Base-by-base conservation (phyloP, 1,284 basidiomycete genomes). In the Mycena sp. region DNA sequence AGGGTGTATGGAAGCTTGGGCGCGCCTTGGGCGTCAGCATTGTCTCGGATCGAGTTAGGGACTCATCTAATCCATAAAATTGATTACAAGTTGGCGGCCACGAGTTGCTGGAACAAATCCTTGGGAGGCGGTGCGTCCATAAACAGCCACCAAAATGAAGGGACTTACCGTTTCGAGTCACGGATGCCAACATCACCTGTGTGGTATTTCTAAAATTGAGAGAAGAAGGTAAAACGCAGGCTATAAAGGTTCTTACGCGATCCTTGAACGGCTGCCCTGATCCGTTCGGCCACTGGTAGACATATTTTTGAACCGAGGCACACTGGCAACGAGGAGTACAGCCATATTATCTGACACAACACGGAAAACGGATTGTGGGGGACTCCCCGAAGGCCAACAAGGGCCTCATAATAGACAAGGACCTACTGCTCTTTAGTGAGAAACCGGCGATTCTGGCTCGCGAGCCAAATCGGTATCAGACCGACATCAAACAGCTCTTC, bases 371-470 rank as follows among this genome's bases (percentile, higher is more conserved):
- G 32, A 26, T 41, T 26, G 26, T 3, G 23, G 29, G 11, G 38
- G 25, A 14, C 38, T 21, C 37, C 28, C 43, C 50, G 43, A 30
- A 37, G 49, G 40, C 25, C 49, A 60, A 45, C 44, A 40, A 23
- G 4, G 40, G 12, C 25, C 30, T 46, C 28, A 49, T 5, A 41
- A 29, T 29, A 25, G 32, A 25, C 23, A 16, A 53, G 59, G 45
- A 49, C 59, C 51, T 41, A 61, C 58, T 51, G 51, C 51, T 61
- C 43, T 54, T 54, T 48, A 61, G 19, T 61, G 51, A 61, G 37
- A 52, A 61, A 16, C 58, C 58, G 30, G 50, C 16, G 6, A 10
- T 19, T 28, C 46, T 35, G 7, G 32, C 9, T 35, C 9, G 32
- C 32, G 32, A 35, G n/a, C n/a, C n/a, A 52, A 29, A 48, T 40